A percentile compares a stretch with the other conserved stretches of the same genome.
Evolutionary conservation across 768 basidiomycete genomes (phyloP).

Genomic region (Lactifluus rugatus): DNA sequence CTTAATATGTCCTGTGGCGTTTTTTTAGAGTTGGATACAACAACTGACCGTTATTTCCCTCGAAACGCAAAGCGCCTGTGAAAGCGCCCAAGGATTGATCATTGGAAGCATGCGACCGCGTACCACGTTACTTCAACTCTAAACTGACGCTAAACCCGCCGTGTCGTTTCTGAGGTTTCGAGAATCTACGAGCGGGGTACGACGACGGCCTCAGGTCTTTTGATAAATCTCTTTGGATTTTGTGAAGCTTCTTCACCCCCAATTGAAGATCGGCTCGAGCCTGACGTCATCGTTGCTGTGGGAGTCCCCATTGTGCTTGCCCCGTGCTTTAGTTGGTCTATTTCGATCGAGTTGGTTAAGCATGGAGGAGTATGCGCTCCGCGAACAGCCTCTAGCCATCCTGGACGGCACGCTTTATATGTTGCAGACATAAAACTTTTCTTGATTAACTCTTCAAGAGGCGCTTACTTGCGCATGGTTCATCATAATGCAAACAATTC

Average conservation of each 20-base stretch:
- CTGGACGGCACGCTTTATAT: neutral
- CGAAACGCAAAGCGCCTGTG: neutral
- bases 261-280: neutral
- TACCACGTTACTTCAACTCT: neutral
- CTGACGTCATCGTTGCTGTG: constrained; percentile 6
- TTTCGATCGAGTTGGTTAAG: neutral
- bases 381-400: neutral
- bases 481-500: neutral
- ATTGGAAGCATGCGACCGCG: neutral
- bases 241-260: constrained; percentile 6
- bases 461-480: neutral
- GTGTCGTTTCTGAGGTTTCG: constrained; percentile 4
- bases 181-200: neutral
- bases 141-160: neutral
- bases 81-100: neutral
- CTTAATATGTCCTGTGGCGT: neutral
- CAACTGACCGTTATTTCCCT: neutral
- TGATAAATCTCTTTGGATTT: constrained; percentile 2
- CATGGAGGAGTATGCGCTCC: neutral
- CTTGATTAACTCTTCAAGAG: neutral
- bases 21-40: neutral
- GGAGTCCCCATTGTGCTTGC: neutral
- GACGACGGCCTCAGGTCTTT: neutral
- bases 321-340: neutral
- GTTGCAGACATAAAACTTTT: neutral